Base-by-base conservation (phyloP, 495 filamentous ascomycete genomes). In the Hyaloscypha finlandica region DNA sequence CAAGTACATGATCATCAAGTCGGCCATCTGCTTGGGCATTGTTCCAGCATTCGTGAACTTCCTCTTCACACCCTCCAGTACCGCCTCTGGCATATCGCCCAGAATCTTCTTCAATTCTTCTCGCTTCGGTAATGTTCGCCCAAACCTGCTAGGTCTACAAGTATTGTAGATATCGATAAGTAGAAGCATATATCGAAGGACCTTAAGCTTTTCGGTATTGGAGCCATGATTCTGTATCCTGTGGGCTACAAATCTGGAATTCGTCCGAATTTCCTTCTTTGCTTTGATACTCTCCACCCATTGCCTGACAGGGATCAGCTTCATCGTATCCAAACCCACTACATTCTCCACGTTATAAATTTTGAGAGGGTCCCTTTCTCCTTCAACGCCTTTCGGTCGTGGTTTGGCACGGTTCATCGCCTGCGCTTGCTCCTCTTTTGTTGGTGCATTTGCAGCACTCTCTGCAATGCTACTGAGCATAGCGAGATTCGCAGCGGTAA, bases 321-420 rank as follows among this genome's bases (percentile, higher is more conserved):
- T 84, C 70, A 86, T 76, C 9, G 85, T 79, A 31, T 89, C 88
- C 16, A 77, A 68, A 35, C 86, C 85, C 29, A 97, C 86, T 54
- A 99, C 78, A 14, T 80, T 79, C 30, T 89, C 83, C 54, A 91
- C 76, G 2, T 90, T 76, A 76, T 99, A 99, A 48, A 97, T 92
- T 45, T 97, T 92, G 14, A 86, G 84, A n/a, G 92, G 85, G 25
- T 87, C 86, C 33, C 81, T 77, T 29, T 92, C 93, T 2, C 85
- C 81, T 55, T 88, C 81, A 74, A 98, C 92, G 55, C 90, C 84
- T 14, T 80, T 84, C 2, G 95, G 95, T 37, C 93, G 82, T 16
- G 95, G 93, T 71, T 96, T 95, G 35, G 82, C 80, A 35, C 81
- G 83, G 73, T 92, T 89, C 52, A 89, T 79, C 57, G 82, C 83